Evolutionary conservation across 2,329 filamentous ascomycete species (phyloP).

Genomic region (Botrytis deweyae): DNA sequence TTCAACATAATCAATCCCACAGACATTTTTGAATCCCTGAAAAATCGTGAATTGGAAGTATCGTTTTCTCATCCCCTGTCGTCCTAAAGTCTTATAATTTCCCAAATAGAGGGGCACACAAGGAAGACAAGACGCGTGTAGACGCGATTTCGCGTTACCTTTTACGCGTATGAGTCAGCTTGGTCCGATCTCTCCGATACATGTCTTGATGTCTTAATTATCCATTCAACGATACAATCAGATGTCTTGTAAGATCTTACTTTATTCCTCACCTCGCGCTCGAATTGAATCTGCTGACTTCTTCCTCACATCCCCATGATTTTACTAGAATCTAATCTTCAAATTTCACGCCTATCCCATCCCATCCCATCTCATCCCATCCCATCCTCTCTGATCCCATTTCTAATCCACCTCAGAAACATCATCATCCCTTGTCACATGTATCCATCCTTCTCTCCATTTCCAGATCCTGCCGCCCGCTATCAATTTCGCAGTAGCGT

Average conservation of each 20-base stretch:
- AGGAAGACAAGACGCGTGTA: conserved; percentile 1
- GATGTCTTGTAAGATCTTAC: neutral
- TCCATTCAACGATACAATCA: neutral
- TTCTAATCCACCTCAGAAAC: neutral
- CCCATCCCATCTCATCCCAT: neutral
- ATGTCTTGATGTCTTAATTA: neutral
- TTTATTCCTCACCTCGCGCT: neutral
- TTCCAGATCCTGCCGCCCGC: conserved; percentile 16
- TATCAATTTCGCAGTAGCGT: conserved; percentile 20
- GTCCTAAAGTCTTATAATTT: neutral
- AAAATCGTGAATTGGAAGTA: neutral
- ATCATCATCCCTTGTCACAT: conserved; percentile 6
- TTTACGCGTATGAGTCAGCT: conserved; percentile 5
- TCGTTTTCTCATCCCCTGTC: neutral
- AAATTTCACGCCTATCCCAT: neutral
- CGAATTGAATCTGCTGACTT: neutral
- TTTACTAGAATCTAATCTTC: neutral
- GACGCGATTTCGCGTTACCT: neutral
- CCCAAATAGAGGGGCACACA: conserved; percentile 8
- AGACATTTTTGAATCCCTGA: neutral
- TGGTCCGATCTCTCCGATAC: neutral
- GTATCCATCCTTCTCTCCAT: neutral
- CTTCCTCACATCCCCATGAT: conserved; percentile 1
- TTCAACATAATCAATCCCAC: conserved; percentile 3
- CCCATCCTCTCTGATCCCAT: neutral